A percentile compares a stretch with the other conserved stretches of the same genome.
phyloP scores from a whole-genome alignment of 805 yeast species.

The Saturnispora quitensis region DNA sequence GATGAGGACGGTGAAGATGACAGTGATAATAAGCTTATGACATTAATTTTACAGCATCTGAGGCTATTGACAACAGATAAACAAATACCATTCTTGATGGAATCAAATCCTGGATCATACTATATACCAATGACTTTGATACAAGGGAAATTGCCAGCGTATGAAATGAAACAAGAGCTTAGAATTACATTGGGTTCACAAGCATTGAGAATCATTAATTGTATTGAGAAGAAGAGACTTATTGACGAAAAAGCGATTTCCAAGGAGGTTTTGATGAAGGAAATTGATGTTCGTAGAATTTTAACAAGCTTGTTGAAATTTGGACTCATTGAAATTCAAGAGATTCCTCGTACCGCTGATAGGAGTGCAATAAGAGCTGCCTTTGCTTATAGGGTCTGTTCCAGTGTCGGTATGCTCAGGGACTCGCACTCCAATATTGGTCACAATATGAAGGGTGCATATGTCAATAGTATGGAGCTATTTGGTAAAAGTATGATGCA shows the following conservation, averaged over 20 bases:
- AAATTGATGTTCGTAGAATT: constrained; percentile 64
- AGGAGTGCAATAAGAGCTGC: constrained; percentile 86
- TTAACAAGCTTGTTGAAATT: constrained; percentile 55
- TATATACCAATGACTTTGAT: constrained; percentile 55
- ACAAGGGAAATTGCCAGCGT: constrained; percentile 35
- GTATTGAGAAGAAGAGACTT: constrained; percentile 58
- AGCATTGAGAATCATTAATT: constrained; percentile 65
- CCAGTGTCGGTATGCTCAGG: constrained; percentile 4
- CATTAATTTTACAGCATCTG: constrained; percentile 44
- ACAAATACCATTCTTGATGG: constrained; percentile 49
- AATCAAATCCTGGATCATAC: constrained; percentile 45
- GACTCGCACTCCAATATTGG: constrained; percentile 1
- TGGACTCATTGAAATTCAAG: constrained; percentile 81
- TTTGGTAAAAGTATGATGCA: constrained; percentile 37
- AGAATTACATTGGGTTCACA: constrained; percentile 56
- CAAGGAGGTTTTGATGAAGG: constrained; percentile 66
- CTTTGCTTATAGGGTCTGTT: constrained; percentile 58
- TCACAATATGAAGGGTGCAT: constrained; percentile 9
- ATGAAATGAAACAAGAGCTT: constrained; percentile 47
- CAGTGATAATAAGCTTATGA: constrained; percentile 15
- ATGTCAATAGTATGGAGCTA: constrained; percentile 26
- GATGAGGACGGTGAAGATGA: constrained; percentile 15
- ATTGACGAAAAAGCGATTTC: constrained; percentile 81
- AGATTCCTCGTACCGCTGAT: constrained; percentile 85
- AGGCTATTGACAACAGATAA: constrained; percentile 49